Evolutionary conservation across 305 asterid genomes (phyloP), one percentile per base, ranked within the genome.

Genomic region (Rubia balearica): DNA sequence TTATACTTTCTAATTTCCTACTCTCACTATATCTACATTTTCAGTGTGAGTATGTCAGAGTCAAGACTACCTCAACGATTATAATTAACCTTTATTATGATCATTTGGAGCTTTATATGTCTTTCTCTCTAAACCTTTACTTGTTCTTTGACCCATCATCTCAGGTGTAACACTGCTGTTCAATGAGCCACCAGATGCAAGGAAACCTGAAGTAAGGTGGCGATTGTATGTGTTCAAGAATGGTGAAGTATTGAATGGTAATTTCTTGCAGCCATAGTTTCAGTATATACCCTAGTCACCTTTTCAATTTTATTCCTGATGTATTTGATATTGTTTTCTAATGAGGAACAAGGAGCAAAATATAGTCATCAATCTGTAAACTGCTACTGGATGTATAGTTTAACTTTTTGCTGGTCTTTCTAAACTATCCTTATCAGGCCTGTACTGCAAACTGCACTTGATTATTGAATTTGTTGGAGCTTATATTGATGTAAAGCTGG

Each of bases 111-210:
- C 10, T 49, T 17, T 49, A 14, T 56, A 43, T 65, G 8, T 3
- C 62, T 3, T 51, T 56, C 53, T 17, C 70, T 30, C 45, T 3
- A 17, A 60, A 24, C 65, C 60, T 68, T 72, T 80, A 38, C 78
- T 80, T 76, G 83, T 75, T 67, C 75, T 61, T 48, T 77, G 62
- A 68, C 46, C 30, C 65, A 76, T 67, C 65, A 72, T 77, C 43
- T 79, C 85, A 95, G 99, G 99, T 80, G 78, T 95, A 76, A 88
- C 98, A 4, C 86, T 95, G 80, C 86, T 95, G 75, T 91, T 90
- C 81, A 95, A 80, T 68, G 99, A 95, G 89, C 96, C 99, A 75
- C 91, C 98, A 1, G 99, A 95, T 38, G 96, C 98, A 74, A 88
- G 96, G 64, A 87, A 87, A 76, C 91, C 98, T 64, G 88, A 87